Base-by-base conservation (phyloP, 225 moss, liverwort and hornwort genomes). In the Asterella californica region DNA sequence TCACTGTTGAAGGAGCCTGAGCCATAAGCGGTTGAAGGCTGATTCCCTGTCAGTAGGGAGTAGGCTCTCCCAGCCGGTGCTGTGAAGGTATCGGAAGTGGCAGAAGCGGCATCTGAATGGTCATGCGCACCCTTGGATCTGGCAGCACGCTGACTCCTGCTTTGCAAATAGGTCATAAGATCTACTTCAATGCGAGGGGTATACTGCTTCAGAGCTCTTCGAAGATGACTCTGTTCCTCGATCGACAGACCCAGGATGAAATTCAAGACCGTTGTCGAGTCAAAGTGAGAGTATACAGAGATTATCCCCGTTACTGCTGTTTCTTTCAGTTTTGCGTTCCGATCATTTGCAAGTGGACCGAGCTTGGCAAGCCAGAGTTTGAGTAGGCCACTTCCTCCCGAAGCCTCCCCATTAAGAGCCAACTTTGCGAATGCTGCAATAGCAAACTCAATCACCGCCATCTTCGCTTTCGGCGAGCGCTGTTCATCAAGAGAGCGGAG, bases 151-250 rank as follows among this genome's bases (percentile, higher is more conserved):
- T 99, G 99, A 79, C 86, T 95, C 84, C 86, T 92, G 68, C 90
- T 93, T 75, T 99, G 99, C 84, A 99, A 61, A 32, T 90, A 91
- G 46, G 88, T 85, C 99, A 99, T 99, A 32, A 99, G 93, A 88
- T 99, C 99, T 36, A 99, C 99, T 86, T 99, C 99, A 74, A 99
- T 93, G 60, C 99, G 93, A 79, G 99, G 99, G 50, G 99, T 99
- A 65, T 99, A 91, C 81, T 99, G 99, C 83, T 99, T 99, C 85
- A 99, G 79, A 10, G 99, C 85, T 77, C 95, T 85, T 62, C 95
- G 88, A 79, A 95, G 82, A 47, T 89, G 86, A 76, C 99, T 95
- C 81, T 99, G 99, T 64, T 99, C 99, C 82, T 99, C 99, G 54
- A 99, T 99, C 42, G 99, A 95, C 75, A 99, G 81, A 54, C 99